Base-by-base conservation (phyloP, 2,329 filamentous ascomycete species). In the Colletotrichum zoysiae region DNA sequence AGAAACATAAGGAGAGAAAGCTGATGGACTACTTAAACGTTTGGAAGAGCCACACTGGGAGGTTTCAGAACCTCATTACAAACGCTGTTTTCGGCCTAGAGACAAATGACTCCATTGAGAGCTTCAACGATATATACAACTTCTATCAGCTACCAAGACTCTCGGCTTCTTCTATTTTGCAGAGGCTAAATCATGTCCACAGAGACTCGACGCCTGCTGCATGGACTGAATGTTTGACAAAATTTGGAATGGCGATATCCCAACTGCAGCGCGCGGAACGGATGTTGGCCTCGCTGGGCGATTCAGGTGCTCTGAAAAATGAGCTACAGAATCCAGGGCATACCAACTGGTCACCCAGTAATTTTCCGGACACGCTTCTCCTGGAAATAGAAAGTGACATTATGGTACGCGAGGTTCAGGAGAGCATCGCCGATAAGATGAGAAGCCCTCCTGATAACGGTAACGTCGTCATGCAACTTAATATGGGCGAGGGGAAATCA, bases 401-500 rank as follows among this genome's bases (percentile, higher is more conserved):
- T 1, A 76, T 90, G 11, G 89, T 94, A 11, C 86, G 92, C 0
- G 76, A 83, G 0, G 85, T 88, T 0, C 91, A 94, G 76, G 82
- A 86, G 3, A 77, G 86, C 2, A 89, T 94, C 61, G 88, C 91
- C 0, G 56, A 68, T 0, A 76, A 85, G 26, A 93, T 94, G 87
- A 86, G 84, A 2, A 62, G 75, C 0, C 84, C 85, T 0, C 74
- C 77, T 0, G 76, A 76, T 0, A 77, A 75, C 0, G 38, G 77
- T 0, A 92, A 90, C 74, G 78, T 84, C 0, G 86, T 90, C 0
- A 86, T 92, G 82, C 90, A 93, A 75, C 78, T 93, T 2, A 92
- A 92, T 73, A 93, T 93, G 91, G 91, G 91, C 0, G 87, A 92
- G 76, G 91, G 91, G 0, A 93, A 93, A 73, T 90, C 89, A 0